These are phyloP conservation scores for Penicillium griseofulvum DNA, from an alignment of 2,329 filamentous ascomycete genomes.

Conservation along the genomic window DNA sequence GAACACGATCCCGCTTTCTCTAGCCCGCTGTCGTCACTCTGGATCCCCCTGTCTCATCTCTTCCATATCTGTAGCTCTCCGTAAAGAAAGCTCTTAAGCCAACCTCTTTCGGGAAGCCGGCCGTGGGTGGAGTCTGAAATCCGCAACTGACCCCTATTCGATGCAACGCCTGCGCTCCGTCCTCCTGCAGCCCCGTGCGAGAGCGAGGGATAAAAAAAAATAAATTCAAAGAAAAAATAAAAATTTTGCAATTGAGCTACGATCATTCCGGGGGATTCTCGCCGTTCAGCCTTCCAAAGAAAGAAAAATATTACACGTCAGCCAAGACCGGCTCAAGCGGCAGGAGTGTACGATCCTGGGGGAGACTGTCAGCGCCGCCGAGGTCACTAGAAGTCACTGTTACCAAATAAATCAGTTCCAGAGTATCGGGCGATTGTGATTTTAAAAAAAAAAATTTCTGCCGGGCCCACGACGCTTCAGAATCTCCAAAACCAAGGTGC, in stretches of 20 bases:
- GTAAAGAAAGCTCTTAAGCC: constrained; percentile 7
- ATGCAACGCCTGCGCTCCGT: constrained; percentile 21
- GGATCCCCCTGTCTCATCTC: constrained; percentile 1
- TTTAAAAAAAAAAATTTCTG: neutral
- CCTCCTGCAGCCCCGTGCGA: constrained; percentile 27
- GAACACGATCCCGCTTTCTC: neutral
- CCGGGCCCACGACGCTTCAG: neutral
- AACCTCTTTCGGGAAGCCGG: constrained; percentile 22
- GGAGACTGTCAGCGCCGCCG: neutral
- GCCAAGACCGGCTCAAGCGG: constrained; percentile 22
- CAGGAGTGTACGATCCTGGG: constrained; percentile 9
- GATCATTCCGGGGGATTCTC: constrained; percentile 35
- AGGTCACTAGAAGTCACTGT: neutral
- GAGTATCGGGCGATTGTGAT: too few relatives aligned
- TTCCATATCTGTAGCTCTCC: neutral
- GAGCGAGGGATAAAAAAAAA: neutral
- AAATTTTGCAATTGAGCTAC: constrained; percentile 5
- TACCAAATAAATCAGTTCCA: neutral
- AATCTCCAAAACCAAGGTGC: neutral
- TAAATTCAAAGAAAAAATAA: neutral
- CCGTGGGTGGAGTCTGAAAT: constrained; percentile 3
- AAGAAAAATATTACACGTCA: constrained; percentile 21
- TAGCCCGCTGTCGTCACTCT: constrained; percentile 2
- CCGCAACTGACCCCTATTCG: constrained; percentile 4
- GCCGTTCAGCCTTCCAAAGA: constrained; percentile 17